phyloP scores from a whole-genome alignment of 768 basidiomycete genomes.

The Lyophyllum atratum region DNA sequence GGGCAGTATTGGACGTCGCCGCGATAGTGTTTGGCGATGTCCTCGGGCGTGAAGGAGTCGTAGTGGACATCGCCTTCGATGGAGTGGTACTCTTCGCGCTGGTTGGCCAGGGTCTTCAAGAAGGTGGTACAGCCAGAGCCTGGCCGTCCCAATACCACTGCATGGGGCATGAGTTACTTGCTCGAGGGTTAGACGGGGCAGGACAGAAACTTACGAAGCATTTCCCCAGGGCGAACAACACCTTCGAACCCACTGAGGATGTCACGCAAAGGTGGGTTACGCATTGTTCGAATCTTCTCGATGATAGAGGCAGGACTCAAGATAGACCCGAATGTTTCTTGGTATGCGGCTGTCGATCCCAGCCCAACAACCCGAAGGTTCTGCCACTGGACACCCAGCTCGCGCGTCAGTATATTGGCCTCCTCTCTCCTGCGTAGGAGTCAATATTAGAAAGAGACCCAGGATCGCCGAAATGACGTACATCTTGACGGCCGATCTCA shows the following conservation, averaged over 20 bases:
- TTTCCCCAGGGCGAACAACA: conserved; percentile 67
- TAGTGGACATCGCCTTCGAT: conserved; percentile 76
- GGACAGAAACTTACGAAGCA: conserved; percentile 60
- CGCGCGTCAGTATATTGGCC: conserved; percentile 34
- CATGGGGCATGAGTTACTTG: background rate
- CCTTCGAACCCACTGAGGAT: conserved; percentile 69
- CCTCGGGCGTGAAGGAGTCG: conserved; percentile 68
- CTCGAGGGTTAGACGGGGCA: background rate
- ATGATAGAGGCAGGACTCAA: conserved; percentile 54
- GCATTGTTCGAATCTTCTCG: conserved; percentile 40
- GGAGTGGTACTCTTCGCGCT: conserved; percentile 63
- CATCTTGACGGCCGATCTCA: conserved; percentile 33
- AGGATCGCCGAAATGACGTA: conserved; percentile 19
- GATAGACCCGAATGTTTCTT: conserved; percentile 62
- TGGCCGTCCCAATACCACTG: conserved; percentile 85
- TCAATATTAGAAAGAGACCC: background rate
- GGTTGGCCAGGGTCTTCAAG: conserved; percentile 80
- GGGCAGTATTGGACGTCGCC: conserved; percentile 84
- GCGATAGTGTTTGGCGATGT: conserved; percentile 65
- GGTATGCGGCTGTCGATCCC: conserved; percentile 55
- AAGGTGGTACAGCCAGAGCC: conserved; percentile 86
- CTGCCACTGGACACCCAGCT: conserved; percentile 61
- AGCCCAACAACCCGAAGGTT: conserved; percentile 61
- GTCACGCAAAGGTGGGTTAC: conserved; percentile 64
- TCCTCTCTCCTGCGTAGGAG: conserved; percentile 13